Evolutionary conservation across 495 filamentous ascomycete genomes (phyloP).

Genomic region (Ascodesmis nigricans): DNA sequence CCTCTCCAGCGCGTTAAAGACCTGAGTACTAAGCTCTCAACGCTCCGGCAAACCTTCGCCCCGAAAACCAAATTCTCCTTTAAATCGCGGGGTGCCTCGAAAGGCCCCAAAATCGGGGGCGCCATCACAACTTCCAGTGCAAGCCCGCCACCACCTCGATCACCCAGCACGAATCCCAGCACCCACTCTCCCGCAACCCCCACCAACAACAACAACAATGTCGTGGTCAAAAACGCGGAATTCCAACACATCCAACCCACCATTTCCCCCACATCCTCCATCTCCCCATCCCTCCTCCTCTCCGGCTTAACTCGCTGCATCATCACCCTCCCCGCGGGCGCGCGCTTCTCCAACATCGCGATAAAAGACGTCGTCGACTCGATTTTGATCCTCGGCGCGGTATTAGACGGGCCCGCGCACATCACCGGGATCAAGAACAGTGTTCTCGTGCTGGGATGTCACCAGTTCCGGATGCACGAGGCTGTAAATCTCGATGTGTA

Average conservation of each 20-base stretch:
- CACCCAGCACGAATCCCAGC: not conserved
- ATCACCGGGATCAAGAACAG: conserved; percentile 53
- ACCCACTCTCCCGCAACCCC: no score
- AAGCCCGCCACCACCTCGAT: conserved; percentile 22
- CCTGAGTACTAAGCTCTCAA: conserved; percentile 40
- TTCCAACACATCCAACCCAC: not conserved
- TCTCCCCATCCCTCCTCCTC: conserved; percentile 49
- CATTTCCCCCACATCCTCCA: conserved; percentile 45
- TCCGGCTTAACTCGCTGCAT: conserved; percentile 50
- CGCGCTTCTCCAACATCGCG: conserved; percentile 51
- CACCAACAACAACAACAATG: no score
- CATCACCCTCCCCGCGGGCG: conserved; percentile 37
- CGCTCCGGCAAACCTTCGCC: conserved; percentile 33
- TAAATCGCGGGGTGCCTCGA: conserved; percentile 35
- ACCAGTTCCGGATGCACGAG: conserved; percentile 81
- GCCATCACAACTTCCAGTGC: conserved; percentile 22
- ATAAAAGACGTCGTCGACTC: conserved; percentile 46
- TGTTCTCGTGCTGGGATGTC: conserved; percentile 49
- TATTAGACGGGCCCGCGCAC: conserved; percentile 54
- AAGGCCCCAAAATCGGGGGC: conserved; percentile 31
- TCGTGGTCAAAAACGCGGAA: not conserved
- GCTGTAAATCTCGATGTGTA: conserved; percentile 62
- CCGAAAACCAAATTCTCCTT: conserved; percentile 54
- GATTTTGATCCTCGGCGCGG: conserved; percentile 49
- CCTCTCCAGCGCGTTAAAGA: conserved; percentile 40